Conservation (phyloP, 345 rosid species). For the Hibiscus tridactylites region DNA sequence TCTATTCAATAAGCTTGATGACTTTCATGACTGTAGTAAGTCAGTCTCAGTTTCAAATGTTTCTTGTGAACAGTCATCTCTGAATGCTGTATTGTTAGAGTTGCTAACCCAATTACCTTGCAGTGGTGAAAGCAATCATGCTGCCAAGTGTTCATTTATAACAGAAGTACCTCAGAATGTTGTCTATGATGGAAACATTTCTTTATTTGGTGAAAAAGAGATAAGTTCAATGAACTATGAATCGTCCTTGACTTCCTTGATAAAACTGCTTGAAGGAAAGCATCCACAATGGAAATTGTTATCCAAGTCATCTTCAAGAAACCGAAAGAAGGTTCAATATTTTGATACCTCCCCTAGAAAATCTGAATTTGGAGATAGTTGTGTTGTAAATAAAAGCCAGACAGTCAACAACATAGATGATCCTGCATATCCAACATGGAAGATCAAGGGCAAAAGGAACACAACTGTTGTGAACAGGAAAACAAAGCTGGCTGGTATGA, state of each 20-base stretch:
- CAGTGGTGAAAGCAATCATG: conserved; percentile 1
- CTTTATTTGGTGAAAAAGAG: conserved; percentile 11
- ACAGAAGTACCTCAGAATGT: conserved; percentile 9
- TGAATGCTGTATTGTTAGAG: conserved; percentile 4
- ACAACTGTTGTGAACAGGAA: neutral
- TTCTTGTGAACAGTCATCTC: conserved; percentile 2
- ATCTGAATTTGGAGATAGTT: neutral
- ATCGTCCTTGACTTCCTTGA: conserved; percentile 9
- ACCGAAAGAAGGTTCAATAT: conserved; percentile 10
- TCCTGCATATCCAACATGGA: conserved; percentile 2
- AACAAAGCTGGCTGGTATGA: conserved; percentile 8
- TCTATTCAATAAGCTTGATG: conserved; percentile 9
- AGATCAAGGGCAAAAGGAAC: conserved; percentile 3
- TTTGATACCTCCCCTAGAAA: neutral
- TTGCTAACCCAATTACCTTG: conserved; percentile 1
- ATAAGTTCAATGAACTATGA: neutral
- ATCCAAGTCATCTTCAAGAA: conserved; percentile 9
- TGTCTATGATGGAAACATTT: neutral
- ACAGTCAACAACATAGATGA: neutral
- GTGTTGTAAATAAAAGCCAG: neutral
- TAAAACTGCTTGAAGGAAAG: conserved; percentile 16
- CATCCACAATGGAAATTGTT: conserved; percentile 18
- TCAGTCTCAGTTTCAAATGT: conserved; percentile 1
- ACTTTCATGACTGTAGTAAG: conserved; percentile 4
- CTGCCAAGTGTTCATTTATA: conserved; percentile 6